Conservation (phyloP, 2,329 filamentous ascomycete species). For the Penicillium janthinellum region DNA sequence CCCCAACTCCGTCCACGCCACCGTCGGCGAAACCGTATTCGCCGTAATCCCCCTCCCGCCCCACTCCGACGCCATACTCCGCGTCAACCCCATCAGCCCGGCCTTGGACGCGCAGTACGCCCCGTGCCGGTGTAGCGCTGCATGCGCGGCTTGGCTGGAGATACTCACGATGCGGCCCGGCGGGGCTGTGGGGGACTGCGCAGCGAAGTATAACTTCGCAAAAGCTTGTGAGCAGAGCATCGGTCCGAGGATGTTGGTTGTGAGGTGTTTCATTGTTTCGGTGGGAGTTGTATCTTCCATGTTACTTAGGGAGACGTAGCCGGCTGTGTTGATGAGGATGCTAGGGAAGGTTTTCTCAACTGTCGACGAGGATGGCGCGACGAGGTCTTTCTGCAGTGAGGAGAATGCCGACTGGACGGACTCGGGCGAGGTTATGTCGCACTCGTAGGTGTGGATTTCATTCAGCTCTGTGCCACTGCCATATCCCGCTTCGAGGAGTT, state of each 20-base stretch:
- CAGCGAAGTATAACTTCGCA: constrained; percentile 44
- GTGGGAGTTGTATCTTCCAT: constrained; percentile 47
- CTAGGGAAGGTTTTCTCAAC: constrained; percentile 37
- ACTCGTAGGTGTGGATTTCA: constrained; percentile 41
- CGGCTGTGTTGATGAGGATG: constrained; percentile 48
- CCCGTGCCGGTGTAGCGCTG: constrained; percentile 49
- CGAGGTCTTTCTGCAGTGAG: constrained; percentile 34
- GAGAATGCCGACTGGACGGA: constrained; percentile 50
- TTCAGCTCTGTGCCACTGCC: constrained; percentile 23
- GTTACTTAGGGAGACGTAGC: constrained; percentile 50
- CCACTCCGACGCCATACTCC: constrained; percentile 53
- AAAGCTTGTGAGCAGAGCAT: constrained; percentile 52
- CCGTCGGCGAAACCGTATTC: constrained; percentile 51
- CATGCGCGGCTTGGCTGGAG: constrained; percentile 51
- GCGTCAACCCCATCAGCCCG: constrained; percentile 47
- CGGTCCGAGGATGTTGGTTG: constrained; percentile 49
- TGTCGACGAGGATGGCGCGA: constrained; percentile 13
- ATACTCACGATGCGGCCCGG: constrained; percentile 51
- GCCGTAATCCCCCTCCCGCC: constrained; percentile 48
- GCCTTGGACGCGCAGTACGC: constrained; percentile 54
- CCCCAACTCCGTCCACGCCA: constrained; percentile 51
- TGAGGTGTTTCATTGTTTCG: constrained; percentile 48
- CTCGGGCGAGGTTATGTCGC: constrained; percentile 52
- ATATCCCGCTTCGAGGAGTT: constrained; percentile 43
- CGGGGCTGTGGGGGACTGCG: constrained; percentile 26